A percentile compares a stretch with the other conserved stretches of the same genome.
Evolutionary conservation across 805 yeast genomes (phyloP).

Genomic region (Starmerella ratchasimensis): DNA sequence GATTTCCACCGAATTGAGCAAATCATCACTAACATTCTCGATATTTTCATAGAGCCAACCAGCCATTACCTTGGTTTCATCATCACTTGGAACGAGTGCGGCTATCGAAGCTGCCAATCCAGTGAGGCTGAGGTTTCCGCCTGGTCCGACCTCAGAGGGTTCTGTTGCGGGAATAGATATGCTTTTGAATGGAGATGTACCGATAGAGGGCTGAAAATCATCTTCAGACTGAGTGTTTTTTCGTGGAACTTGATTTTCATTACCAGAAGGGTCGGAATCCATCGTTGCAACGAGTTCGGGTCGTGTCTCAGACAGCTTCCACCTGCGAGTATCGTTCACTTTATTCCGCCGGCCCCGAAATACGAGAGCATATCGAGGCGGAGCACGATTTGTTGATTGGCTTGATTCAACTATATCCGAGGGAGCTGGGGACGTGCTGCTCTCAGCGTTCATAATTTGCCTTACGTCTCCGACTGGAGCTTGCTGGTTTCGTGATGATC

Average conservation of each 20-base stretch:
- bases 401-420: conserved; percentile 6
- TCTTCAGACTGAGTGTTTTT: neutral
- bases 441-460: neutral
- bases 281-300: conserved; percentile 8
- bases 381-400: too few species aligned
- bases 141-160: conserved; percentile 16
- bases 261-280: neutral
- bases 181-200: conserved; percentile 1
- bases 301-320: conserved; percentile 10
- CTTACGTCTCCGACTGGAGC: too few species aligned
- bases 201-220: neutral
- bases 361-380: conserved; percentile 65
- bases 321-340: conserved; percentile 9
- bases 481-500: too few species aligned
- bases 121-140: conserved; percentile 20
- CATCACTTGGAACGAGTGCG: conserved; percentile 66
- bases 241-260: neutral
- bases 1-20: conserved; percentile 32
- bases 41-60: conserved; percentile 83
- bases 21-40: conserved; percentile 23
- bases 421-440: neutral
- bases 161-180: neutral
- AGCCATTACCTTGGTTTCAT: conserved; percentile 64
- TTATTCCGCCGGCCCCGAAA: conserved; percentile 33
- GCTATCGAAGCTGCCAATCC: conserved; percentile 44